Evolutionary conservation across 805 yeast genomes (phyloP), one percentile per base, ranked within the genome.

Genomic region (Candida nitratophila): DNA sequence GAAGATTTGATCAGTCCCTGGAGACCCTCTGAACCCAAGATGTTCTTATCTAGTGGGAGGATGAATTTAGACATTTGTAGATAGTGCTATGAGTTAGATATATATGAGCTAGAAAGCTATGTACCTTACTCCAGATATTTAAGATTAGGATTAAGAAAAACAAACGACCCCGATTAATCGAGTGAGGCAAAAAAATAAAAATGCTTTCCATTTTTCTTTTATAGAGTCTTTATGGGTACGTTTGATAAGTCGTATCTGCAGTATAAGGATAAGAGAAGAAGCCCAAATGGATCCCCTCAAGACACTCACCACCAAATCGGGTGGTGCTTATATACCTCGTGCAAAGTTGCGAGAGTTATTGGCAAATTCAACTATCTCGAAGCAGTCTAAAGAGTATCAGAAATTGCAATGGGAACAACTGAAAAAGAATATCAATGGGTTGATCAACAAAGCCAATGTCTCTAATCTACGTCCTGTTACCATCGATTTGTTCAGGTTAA

Each of bases 251-350:
- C n/a, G n/a, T n/a, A n/a, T n/a, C n/a, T n/a, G n/a, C n/a, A n/a
- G n/a, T n/a, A n/a, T n/a, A n/a, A n/a, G n/a, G n/a, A 24, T 7
- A 7, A 29, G 32, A 12, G 32, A 11, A 4, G n/a, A 11, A 32
- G 4, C 7, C 12, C 11, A 9, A 3, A 34, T 34, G 37, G 37
- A 34, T 20, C 37, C 37, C 19, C 10, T 34, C 24, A 34, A 34
- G 24, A 12, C 17, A 10, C 24, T 34, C 3, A 34, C 37, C 19
- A 21, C 40, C 16, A 56, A 66, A 29, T 60, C 70, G 0, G 70
- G 72, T 14, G 81, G 80, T 1, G 61, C 66, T 22, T 76, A 77
- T 51, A 70, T 78, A 1, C 81, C 83, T 4, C 81, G 81, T 1
- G 77, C 76, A 1, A 71, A 66, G 50, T 63, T 78, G 15, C 62